Evolutionary conservation across 371 early-diverging fungal genomes (phyloP), one percentile per base, ranked within the genome.

Genomic region (Mucor lusitanicus): DNA sequence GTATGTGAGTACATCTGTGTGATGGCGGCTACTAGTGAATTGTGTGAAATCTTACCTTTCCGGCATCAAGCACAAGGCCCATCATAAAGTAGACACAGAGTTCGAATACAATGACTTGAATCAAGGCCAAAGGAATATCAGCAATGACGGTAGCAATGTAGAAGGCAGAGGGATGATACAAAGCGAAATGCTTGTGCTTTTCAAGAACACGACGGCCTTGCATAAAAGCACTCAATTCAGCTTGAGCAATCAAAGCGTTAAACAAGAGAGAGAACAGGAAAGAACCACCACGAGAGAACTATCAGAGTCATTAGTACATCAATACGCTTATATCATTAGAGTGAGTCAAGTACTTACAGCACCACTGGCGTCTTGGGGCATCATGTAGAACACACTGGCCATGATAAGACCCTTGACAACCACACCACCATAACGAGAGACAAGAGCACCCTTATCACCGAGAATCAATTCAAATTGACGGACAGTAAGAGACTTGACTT

Each of bases 261-360:
- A 88, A 87, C 44, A 88, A 73, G 25, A 88, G 76, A 61, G 84
- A 79, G 57, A 87, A 86, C 65, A 88, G 86, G 32, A 90, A 67
- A 53, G 87, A 87, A 77, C 93, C 93, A 61, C 92, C 91, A 59
- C 94, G 89, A 12, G 89, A 86, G 75, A 91, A 92, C 40, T 40
- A 40, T 3, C 3, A 6, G 1, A 17, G 1, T 35, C 12, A 5
- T 40, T 15, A 40, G 40, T 17, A 0, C 17, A 40, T 40, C 1
- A 6, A 17, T 11, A 40, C 13, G 40, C 40, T 40, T 33, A 33
- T 4, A 5, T 5, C 40, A 40, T 12, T 17, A 40, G 37, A 40
- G 15, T 6, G n/a, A n/a, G n/a, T n/a, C n/a, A n/a, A n/a, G n/a
- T 40, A 40, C 40, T 40, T 40, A 40, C 40, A 66, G 89, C 86